phyloP scores from a whole-genome alignment of 2,329 filamentous ascomycete genomes.

The Trichoderma cornu-damae region DNA sequence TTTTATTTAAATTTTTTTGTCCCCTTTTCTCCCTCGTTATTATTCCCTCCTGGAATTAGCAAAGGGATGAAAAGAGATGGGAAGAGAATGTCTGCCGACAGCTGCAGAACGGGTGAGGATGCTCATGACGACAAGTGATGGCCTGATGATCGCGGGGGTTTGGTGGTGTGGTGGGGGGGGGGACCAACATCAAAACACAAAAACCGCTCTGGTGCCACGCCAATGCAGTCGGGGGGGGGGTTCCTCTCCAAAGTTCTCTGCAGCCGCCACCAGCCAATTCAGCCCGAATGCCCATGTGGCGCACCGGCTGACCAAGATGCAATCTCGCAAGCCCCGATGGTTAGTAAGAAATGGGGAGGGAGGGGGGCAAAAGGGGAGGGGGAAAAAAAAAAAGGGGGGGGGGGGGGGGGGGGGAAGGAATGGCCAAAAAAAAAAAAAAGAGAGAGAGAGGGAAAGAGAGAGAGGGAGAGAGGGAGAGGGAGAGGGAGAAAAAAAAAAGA shows the following conservation, averaged over 20 bases:
- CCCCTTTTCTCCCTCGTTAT: too few relatives aligned
- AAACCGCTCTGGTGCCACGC: constrained; percentile 15
- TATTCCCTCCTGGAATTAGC: not conserved
- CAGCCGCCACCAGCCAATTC: not conserved
- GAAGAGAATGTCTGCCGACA: not conserved
- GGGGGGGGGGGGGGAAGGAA: too few relatives aligned
- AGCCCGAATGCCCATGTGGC: constrained; percentile 1
- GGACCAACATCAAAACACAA: too few relatives aligned
- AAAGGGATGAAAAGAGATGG: not conserved
- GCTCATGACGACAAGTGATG: constrained; percentile 30
- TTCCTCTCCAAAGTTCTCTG: too few relatives aligned
- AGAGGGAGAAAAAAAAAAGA: not conserved
- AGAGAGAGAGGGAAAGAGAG: too few relatives aligned
- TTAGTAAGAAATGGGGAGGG: not conserved
- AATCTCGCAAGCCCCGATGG: not conserved
- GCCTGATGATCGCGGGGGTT: constrained; percentile 29
- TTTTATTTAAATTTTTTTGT: not conserved
- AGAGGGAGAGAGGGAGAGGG: not conserved
- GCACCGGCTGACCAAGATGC: not conserved
- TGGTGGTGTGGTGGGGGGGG: constrained; percentile 19
- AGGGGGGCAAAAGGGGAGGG: not conserved
- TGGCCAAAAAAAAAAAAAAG: not conserved
- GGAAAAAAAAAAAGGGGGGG: not conserved
- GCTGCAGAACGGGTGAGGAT: constrained; percentile 12
- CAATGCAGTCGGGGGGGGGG: too few relatives aligned